These are phyloP conservation scores for Ajuga reptans DNA, from an alignment of 305 asterid genomes.

Conservation along the genomic window DNA sequence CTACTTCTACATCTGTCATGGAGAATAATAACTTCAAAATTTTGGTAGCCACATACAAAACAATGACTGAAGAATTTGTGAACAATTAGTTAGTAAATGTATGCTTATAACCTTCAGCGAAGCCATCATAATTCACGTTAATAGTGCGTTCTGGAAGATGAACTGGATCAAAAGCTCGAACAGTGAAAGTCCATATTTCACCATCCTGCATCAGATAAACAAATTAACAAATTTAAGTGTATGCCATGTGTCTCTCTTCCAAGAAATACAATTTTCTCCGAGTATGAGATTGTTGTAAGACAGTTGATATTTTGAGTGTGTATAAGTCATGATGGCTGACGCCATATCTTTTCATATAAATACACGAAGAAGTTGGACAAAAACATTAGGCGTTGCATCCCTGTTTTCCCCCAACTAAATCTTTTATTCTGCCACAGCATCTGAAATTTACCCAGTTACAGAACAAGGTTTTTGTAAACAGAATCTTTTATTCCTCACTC, in stretches of 20 bases:
- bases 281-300: not conserved
- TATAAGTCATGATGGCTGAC: not conserved
- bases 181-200: conserved; percentile 82
- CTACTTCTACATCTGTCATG: conserved; percentile 67
- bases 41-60: not conserved
- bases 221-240: not conserved
- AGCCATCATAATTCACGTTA: conserved; percentile 71
- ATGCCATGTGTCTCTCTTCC: not conserved
- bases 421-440: not conserved
- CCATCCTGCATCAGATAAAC: conserved; percentile 52
- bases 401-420: not conserved
- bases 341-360: not conserved
- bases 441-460: not conserved
- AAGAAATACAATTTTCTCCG: not conserved
- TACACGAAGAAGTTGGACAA: not conserved
- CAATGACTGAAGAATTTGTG: not conserved
- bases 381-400: not conserved
- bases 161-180: conserved; percentile 58
- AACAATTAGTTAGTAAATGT: conserved; percentile 6
- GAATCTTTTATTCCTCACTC: not conserved
- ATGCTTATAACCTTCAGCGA: conserved; percentile 65
- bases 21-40: conserved; percentile 16
- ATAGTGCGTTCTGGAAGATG: conserved; percentile 57
- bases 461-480: not conserved
- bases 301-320: not conserved